These are phyloP conservation scores for Cryphonectria japonica DNA, from an alignment of 2,329 filamentous ascomycete species.

Conservation along the genomic window DNA sequence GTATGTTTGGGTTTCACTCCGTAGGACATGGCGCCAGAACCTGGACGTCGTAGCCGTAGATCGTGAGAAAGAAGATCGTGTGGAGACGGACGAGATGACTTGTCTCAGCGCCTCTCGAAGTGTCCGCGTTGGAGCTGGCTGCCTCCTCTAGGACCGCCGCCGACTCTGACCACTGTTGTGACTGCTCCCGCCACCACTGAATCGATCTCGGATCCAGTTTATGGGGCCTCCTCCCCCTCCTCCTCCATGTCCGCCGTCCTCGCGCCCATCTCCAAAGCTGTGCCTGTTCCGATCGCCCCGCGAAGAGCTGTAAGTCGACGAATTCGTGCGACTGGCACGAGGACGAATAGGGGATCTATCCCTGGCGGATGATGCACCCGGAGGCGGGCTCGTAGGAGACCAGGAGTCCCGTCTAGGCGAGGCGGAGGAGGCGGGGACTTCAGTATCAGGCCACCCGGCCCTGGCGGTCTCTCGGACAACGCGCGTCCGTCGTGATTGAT, in stretches of 20 bases:
- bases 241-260: neutral
- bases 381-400: conserved; percentile 28
- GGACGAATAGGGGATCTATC: conserved; percentile 24
- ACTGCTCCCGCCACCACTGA: conserved; percentile 18
- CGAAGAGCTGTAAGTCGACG: conserved; percentile 16
- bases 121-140: neutral
- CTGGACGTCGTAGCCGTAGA: neutral
- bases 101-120: neutral
- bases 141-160: conserved; percentile 26
- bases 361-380: conserved; percentile 21
- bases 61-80: neutral
- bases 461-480: conserved; percentile 33
- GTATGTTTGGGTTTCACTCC: neutral
- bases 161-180: conserved; percentile 8
- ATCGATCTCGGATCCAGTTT: conserved; percentile 35
- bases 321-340: conserved; percentile 12
- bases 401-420: conserved; percentile 25
- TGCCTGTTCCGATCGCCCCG: conserved; percentile 13
- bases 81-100: neutral
- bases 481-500: conserved; percentile 32
- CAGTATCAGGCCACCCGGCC: conserved; percentile 7
- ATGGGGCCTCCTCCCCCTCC: conserved; percentile 20
- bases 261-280: neutral
- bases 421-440: neutral
- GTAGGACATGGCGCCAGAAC: neutral